Percentiles rank a stretch among this genome's conserved stretches.
Conservation (phyloP, 768 basidiomycete genomes). For the Phanerochaete carnosa region DNA sequence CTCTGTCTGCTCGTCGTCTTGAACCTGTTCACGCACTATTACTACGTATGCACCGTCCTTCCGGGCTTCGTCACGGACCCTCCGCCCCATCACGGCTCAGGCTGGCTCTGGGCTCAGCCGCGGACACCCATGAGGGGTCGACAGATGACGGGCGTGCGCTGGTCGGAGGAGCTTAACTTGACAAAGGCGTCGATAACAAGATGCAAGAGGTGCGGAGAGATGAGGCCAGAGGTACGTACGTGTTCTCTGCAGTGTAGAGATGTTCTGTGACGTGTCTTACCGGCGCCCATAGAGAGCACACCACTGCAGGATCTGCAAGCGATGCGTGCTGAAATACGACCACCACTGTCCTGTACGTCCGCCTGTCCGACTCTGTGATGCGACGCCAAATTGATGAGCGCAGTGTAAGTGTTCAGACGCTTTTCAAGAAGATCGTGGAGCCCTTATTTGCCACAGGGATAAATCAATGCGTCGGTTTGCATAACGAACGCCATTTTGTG, state of each 20-base stretch:
- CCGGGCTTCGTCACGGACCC: slow-evolving; percentile 80
- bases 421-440: not conserved
- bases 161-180: slow-evolving; percentile 48
- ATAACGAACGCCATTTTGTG: slow-evolving; percentile 95
- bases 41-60: slow-evolving; percentile 70
- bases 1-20: slow-evolving; percentile 70
- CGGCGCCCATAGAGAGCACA: slow-evolving; percentile 66
- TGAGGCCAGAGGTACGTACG: slow-evolving; percentile 72
- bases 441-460: slow-evolving; percentile 57
- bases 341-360: slow-evolving; percentile 85
- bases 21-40: slow-evolving; percentile 84
- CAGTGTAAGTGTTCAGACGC: slow-evolving; percentile 23
- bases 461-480: slow-evolving; percentile 93
- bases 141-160: slow-evolving; percentile 41
- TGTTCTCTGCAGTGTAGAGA: not conserved
- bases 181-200: slow-evolving; percentile 53
- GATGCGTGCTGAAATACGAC: slow-evolving; percentile 86
- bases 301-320: slow-evolving; percentile 89
- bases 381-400: not conserved
- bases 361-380: not conserved
- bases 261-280: not conserved
- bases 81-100: slow-evolving; percentile 34
- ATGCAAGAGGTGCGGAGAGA: slow-evolving; percentile 66
- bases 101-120: slow-evolving; percentile 57
- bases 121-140: slow-evolving; percentile 26